These are phyloP conservation scores for Cronartium quercuum DNA, from an alignment of 1,284 basidiomycete genomes.

Conservation along the genomic window DNA sequence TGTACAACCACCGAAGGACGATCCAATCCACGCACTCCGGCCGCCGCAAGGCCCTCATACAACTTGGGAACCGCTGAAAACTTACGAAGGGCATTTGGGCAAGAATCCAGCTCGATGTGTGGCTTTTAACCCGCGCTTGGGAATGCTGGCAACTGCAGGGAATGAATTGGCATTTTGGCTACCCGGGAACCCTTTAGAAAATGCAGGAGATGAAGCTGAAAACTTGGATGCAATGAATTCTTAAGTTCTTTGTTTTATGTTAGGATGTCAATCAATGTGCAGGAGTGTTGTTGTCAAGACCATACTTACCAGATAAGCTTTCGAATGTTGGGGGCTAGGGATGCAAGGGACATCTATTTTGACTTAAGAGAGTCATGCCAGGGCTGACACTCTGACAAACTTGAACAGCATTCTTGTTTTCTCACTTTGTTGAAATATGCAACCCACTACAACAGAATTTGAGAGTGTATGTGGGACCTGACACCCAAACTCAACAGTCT, in stretches of 20 bases:
- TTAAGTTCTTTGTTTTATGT: background rate
- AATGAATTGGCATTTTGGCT: conserved; percentile 59
- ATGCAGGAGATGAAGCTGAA: conserved; percentile 3
- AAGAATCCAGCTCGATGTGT: conserved; percentile 66
- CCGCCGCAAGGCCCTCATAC: conserved; percentile 43
- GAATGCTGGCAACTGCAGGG: conserved; percentile 82
- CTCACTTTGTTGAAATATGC: too few species aligned
- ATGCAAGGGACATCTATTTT: too few species aligned
- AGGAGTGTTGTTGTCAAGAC: too few species aligned
- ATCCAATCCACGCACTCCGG: conserved; percentile 36
- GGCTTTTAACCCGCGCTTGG: conserved; percentile 74
- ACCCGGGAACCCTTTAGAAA: background rate
- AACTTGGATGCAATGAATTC: background rate
- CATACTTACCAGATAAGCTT: too few species aligned
- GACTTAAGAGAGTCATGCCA: too few species aligned
- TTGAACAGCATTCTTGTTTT: too few species aligned
- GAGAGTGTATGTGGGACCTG: too few species aligned
- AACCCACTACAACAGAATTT: too few species aligned
- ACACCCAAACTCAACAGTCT: too few species aligned
- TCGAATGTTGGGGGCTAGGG: too few species aligned
- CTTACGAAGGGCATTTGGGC: conserved; percentile 69
- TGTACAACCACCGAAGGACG: conserved; percentile 34
- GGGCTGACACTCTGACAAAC: too few species aligned
- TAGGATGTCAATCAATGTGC: too few species aligned
- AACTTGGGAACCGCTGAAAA: conserved; percentile 59